These are phyloP conservation scores for Fusarium avenaceum DNA, from an alignment of 2,329 filamentous ascomycete genomes.

Conservation along the genomic window DNA sequence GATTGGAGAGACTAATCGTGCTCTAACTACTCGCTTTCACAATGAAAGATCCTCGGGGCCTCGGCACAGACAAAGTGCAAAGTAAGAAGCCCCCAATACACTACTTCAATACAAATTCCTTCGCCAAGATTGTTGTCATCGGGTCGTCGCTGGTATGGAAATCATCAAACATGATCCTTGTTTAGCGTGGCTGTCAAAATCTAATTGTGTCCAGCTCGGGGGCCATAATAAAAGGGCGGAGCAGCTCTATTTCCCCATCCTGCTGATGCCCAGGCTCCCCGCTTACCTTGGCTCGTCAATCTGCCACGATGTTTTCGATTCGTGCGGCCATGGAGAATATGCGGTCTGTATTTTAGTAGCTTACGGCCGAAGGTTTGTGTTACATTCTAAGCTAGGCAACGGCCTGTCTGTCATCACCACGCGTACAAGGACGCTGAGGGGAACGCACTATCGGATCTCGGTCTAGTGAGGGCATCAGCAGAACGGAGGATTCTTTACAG, in stretches of 20 bases:
- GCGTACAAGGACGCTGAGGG: background rate
- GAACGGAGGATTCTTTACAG: background rate
- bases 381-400: background rate
- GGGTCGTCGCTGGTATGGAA: background rate
- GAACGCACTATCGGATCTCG: background rate
- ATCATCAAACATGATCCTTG: background rate
- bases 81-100: background rate
- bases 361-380: constrained; percentile 2
- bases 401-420: constrained; percentile 2
- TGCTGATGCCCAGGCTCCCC: constrained; percentile 3
- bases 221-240: background rate
- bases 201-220: background rate
- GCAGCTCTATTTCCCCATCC: background rate
- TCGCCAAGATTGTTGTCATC: background rate
- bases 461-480: constrained; percentile 14
- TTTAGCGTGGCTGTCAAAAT: background rate
- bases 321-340: background rate
- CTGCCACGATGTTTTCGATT: background rate
- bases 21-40: no score
- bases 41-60: background rate
- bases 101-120: background rate
- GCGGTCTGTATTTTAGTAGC: background rate
- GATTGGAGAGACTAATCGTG: background rate
- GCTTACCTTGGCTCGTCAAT: background rate
- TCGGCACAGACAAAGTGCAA: background rate